A percentile compares a stretch with the other conserved stretches of the same genome.
These are phyloP conservation scores for Agapanthus africanus DNA, from an alignment of 106 monocot genomes.

Conservation along the genomic window DNA sequence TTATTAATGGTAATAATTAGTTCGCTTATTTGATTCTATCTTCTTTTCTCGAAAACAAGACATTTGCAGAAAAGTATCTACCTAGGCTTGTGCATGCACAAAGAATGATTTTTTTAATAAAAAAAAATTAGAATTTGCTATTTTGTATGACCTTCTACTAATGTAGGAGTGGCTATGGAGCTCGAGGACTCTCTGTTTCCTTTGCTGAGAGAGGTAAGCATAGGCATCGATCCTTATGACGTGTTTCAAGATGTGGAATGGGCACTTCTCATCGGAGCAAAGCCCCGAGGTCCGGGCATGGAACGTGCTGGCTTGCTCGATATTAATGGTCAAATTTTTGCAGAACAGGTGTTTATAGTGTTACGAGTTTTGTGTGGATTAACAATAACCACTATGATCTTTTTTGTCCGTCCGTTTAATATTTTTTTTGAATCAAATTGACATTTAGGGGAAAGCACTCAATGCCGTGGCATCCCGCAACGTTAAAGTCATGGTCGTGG, in stretches of 20 bases:
- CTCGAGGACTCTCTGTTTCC: conserved; percentile 94
- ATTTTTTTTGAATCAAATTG: conserved; percentile 4
- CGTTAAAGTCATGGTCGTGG: conserved; percentile 88
- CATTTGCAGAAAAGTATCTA: too few relatives aligned
- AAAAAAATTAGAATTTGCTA: too few relatives aligned
- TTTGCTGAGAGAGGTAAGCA: conserved; percentile 82
- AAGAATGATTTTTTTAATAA: too few relatives aligned
- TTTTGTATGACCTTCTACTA: too few relatives aligned
- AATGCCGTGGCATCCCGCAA: conserved; percentile 89
- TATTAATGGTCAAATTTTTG: conserved; percentile 95
- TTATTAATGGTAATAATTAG: too few relatives aligned
- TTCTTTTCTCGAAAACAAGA: too few relatives aligned
- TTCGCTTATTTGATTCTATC: too few relatives aligned
- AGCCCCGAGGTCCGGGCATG: conserved; percentile 96
- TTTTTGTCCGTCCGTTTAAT: too few relatives aligned
- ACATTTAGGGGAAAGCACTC: conserved; percentile 85
- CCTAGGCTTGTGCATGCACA: too few relatives aligned
- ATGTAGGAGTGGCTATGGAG: conserved; percentile 99
- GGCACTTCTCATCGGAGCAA: conserved; percentile 93
- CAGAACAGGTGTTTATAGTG: conserved; percentile 70
- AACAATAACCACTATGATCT: too few relatives aligned
- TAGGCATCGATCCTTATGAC: conserved; percentile 81
- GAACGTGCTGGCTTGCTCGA: conserved; percentile 89
- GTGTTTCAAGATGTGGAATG: conserved; percentile 86
- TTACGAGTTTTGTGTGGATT: too few relatives aligned